phyloP scores from a whole-genome alignment of 164 flowering plant genomes.

The Santalum album region DNA sequence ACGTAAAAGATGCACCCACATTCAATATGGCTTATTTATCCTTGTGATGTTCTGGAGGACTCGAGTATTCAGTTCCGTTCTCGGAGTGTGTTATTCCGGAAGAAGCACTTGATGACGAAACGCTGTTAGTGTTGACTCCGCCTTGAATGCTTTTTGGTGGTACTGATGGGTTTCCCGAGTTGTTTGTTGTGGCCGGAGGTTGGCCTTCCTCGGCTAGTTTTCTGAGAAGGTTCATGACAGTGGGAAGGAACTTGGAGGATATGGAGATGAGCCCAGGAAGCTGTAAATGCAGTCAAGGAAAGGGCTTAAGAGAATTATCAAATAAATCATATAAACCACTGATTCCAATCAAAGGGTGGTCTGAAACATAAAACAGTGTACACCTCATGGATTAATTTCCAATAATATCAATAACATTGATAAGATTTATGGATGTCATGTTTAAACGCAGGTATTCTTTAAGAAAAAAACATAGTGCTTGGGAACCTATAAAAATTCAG shows the following conservation, averaged over 20 bases:
- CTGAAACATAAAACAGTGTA: too few relatives aligned
- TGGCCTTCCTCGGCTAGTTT: slow-evolving; percentile 73
- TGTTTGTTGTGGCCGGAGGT: slow-evolving; percentile 22
- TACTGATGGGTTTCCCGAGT: slow-evolving; percentile 34
- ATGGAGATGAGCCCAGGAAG: slow-evolving; percentile 84
- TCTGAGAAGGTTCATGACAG: slow-evolving; percentile 74
- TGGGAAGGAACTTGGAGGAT: slow-evolving; percentile 76
- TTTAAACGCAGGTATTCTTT: too few relatives aligned
- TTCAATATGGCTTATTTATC: slow-evolving; percentile 2
- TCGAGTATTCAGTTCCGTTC: slow-evolving; percentile 40
- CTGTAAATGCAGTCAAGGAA: slow-evolving; percentile 29
- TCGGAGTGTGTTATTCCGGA: slow-evolving; percentile 40
- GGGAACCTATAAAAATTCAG: too few relatives aligned
- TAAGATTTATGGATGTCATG: too few relatives aligned
- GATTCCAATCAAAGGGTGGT: too few relatives aligned
- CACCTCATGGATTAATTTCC: too few relatives aligned
- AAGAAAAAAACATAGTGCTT: too few relatives aligned
- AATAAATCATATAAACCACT: too few relatives aligned
- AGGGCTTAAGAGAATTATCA: not conserved
- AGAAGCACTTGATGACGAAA: slow-evolving; percentile 46
- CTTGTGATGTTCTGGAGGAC: slow-evolving; percentile 42
- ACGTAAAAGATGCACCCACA: not conserved
- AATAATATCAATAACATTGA: too few relatives aligned
- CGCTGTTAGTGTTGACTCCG: slow-evolving; percentile 19
- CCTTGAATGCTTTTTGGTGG: slow-evolving; percentile 27